Evolutionary conservation across 768 basidiomycete genomes (phyloP), one percentile per base, ranked within the genome.

Genomic region (Suillus variegatus): DNA sequence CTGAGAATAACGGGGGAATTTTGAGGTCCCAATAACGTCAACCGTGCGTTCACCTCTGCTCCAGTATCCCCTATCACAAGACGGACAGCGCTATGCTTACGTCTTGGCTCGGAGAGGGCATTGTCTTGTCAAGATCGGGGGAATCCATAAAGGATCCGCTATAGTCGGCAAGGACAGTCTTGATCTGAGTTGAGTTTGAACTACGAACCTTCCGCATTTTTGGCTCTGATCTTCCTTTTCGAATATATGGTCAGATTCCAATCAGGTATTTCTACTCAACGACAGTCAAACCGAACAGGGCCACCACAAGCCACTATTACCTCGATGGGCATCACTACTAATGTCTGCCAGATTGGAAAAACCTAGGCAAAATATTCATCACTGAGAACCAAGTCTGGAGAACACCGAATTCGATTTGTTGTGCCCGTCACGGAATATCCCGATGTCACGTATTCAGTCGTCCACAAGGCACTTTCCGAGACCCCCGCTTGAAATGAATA

Each of bases 121-220:
- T 32, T 32, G 32, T 32, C 32, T 32, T 32, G 32, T 32, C 32
- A 32, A 32, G 32, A 32, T 32, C 32, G 32, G 32, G 32, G 32
- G 32, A 32, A 32, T 62, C 16, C 32, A 62, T 60, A 74, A 69
- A 20, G 60, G 63, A 51, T 77, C 74, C 75, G 75, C 69, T 66
- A 63, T 68, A 54, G 68, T 76, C 74, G 74, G 74, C 74, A 75
- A 38, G 32, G 47, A 14, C 22, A 22, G 67, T 46, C 55, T 61
- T 68, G 73, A 75, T 68, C 32, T 25, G 57, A 57, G 75, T 75
- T 74, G 72, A 68, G 75, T 76, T 76, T 75, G 73, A 75, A 77
- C 67, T 73, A 69, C 66, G 69, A 75, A 76, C 74, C 49, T 77
- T 69, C 76, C 74, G 57, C 0, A 14, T 5, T 1, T 18, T 68